Conservation (phyloP, 768 basidiomycete genomes). For the Amanita jacksonii region DNA sequence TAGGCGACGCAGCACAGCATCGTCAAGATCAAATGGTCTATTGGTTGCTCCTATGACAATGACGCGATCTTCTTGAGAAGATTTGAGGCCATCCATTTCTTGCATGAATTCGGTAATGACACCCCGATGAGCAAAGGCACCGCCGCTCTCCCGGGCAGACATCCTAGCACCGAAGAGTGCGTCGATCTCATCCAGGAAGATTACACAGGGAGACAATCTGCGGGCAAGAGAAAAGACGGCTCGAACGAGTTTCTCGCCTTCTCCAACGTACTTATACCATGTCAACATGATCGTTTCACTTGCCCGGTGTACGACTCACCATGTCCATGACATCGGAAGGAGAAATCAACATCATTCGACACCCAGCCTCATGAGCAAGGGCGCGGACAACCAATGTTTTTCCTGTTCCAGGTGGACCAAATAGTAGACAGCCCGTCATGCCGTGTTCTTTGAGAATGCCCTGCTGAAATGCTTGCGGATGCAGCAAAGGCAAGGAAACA, state of each 20-base stretch:
- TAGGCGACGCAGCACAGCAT: constrained; percentile 83
- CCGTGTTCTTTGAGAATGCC: constrained; percentile 88
- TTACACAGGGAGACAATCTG: constrained; percentile 79
- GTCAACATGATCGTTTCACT: not conserved
- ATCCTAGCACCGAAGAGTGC: constrained; percentile 84
- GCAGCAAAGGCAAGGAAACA: constrained; percentile 80
- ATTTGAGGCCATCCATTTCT: constrained; percentile 91
- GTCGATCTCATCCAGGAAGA: constrained; percentile 94
- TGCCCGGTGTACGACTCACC: constrained; percentile 33
- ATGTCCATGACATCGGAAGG: constrained; percentile 97
- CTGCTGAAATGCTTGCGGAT: constrained; percentile 79
- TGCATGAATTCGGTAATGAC: constrained; percentile 92
- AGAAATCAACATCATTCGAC: constrained; percentile 83
- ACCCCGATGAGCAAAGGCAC: constrained; percentile 76
- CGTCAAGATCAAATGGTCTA: constrained; percentile 82
- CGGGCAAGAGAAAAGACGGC: constrained; percentile 86
- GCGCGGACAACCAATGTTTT: constrained; percentile 88
- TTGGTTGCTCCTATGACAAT: constrained; percentile 95
- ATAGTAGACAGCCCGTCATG: constrained; percentile 85
- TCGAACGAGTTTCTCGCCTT: constrained; percentile 84
- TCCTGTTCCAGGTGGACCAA: constrained; percentile 86
- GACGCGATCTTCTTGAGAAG: constrained; percentile 69
- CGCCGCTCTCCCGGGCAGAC: constrained; percentile 66
- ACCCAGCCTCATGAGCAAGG: constrained; percentile 88
- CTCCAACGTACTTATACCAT: constrained; percentile 63